Conservation (phyloP, 148 eudicot species). For the Gaultheria prostrata region DNA sequence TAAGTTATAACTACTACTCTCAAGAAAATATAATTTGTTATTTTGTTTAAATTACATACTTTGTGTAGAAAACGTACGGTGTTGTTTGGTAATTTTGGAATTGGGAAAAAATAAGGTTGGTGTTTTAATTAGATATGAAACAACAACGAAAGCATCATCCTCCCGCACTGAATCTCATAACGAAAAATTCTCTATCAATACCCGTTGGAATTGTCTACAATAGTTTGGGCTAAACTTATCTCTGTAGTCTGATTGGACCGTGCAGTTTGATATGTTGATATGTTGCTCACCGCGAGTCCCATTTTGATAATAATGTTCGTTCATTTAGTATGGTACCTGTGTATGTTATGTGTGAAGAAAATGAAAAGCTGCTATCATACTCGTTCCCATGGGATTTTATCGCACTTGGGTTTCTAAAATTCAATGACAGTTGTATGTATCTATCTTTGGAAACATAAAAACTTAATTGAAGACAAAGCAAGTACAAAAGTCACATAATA, state of each 20-base stretch:
- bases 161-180: background rate
- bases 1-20: conserved; percentile 9
- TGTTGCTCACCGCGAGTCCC: background rate
- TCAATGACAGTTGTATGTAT: background rate
- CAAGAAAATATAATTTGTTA: background rate
- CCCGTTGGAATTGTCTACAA: background rate
- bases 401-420: background rate
- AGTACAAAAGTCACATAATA: background rate
- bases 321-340: background rate
- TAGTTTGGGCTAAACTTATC: background rate
- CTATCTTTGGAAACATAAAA: background rate
- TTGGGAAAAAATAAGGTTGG: background rate
- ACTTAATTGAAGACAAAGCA: background rate
- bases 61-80: background rate
- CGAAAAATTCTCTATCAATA: background rate
- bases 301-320: background rate
- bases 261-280: background rate
- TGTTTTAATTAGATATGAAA: background rate
- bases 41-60: background rate
- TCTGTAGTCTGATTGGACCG: background rate
- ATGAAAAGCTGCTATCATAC: background rate
- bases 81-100: background rate
- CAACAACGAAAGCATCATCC: background rate
- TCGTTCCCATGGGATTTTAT: background rate
- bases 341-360: background rate